Evolutionary conservation across 2,329 filamentous ascomycete species (phyloP).

Genomic region (Colletotrichum magnum): DNA sequence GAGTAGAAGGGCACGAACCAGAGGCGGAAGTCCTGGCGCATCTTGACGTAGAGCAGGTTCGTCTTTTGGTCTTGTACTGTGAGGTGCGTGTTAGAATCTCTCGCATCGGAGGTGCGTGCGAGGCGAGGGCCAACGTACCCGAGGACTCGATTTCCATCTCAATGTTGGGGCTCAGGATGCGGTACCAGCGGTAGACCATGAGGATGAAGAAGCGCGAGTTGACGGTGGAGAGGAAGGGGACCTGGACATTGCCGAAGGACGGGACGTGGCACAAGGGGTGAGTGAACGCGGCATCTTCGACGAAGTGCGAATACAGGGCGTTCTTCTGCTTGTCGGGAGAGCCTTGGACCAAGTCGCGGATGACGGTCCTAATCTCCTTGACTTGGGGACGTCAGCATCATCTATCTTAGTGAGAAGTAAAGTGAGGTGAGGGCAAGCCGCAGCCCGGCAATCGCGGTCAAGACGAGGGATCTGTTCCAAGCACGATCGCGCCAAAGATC

Average conservation of each 20-base stretch:
- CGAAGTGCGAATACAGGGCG: conserved; percentile 81
- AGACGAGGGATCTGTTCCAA: too few relatives aligned
- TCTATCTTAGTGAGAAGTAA: not conserved
- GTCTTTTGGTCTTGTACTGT: conserved; percentile 41
- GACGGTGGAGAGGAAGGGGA: conserved; percentile 57
- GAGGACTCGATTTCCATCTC: conserved; percentile 74
- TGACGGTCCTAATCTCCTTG: conserved; percentile 75
- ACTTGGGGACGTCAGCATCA: conserved; percentile 48
- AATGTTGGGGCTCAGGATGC: conserved; percentile 83
- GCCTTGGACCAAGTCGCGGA: conserved; percentile 78
- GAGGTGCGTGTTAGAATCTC: conserved; percentile 1
- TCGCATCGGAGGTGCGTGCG: not conserved
- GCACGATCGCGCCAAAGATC: not conserved
- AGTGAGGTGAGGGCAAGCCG: too few relatives aligned
- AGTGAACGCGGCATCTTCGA: conserved; percentile 78
- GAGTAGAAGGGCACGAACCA: conserved; percentile 84
- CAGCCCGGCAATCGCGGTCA: too few relatives aligned
- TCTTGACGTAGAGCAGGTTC: conserved; percentile 77
- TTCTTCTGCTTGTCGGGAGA: conserved; percentile 74
- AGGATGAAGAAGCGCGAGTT: conserved; percentile 78
- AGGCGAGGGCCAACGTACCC: conserved; percentile 52
- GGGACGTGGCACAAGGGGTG: conserved; percentile 85
- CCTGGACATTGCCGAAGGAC: conserved; percentile 57
- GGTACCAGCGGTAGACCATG: conserved; percentile 86
- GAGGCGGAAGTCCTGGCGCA: conserved; percentile 82